Conservation (phyloP, 768 basidiomycete species). For the Coprinopsis sp. region DNA sequence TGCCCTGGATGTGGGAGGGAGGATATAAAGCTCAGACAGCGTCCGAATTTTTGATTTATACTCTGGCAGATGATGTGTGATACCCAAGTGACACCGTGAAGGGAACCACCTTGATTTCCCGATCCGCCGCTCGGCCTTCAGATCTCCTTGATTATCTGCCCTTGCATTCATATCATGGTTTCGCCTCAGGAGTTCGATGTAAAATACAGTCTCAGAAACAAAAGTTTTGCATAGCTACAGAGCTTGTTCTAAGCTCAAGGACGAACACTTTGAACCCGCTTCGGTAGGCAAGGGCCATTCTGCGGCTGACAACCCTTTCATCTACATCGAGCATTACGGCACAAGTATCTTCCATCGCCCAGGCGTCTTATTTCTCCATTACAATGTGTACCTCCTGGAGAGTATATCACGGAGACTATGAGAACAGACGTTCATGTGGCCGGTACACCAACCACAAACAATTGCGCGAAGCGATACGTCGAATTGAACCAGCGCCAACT, state of each 20-base stretch:
- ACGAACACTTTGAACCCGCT: too few species aligned
- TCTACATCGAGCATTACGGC: conserved; percentile 21
- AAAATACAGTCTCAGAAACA: too few species aligned
- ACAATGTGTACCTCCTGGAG: conserved; percentile 2
- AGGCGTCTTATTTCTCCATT: conserved; percentile 16
- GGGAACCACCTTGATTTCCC: conserved; percentile 18
- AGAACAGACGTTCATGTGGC: too few species aligned
- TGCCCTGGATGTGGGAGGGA: conserved; percentile 31
- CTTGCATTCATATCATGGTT: not conserved
- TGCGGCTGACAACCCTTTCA: conserved; percentile 29
- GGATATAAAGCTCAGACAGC: conserved; percentile 33
- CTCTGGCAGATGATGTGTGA: conserved; percentile 42
- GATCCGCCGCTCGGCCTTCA: conserved; percentile 7
- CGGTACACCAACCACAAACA: too few species aligned
- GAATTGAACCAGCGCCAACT: not conserved
- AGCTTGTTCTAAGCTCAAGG: conserved; percentile 5
- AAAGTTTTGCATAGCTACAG: too few species aligned
- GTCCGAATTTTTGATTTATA: conserved; percentile 36
- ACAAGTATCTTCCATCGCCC: conserved; percentile 12
- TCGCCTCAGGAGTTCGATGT: too few species aligned
- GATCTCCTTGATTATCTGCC: not conserved
- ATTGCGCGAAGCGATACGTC: not conserved
- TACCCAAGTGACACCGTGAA: conserved; percentile 26
- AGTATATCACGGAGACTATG: too few species aligned
- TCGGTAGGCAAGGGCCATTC: conserved; percentile 2